These are phyloP conservation scores for Pseudogymnoascus sp. DNA, from an alignment of 2,329 filamentous ascomycete genomes.

Conservation along the genomic window DNA sequence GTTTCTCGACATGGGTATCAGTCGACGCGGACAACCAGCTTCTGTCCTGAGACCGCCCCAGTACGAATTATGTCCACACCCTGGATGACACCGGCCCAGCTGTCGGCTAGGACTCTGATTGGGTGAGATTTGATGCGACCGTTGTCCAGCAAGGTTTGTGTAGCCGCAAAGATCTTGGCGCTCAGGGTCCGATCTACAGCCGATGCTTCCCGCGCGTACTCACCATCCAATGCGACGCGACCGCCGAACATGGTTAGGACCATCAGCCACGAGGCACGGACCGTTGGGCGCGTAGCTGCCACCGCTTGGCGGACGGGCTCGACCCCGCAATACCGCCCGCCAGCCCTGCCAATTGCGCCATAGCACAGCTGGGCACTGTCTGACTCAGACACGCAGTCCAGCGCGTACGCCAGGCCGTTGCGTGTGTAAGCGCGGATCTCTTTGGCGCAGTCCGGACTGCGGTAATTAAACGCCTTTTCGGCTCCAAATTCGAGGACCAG, in stretches of 20 bases:
- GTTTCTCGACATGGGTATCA: background rate
- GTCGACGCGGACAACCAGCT: constrained; percentile 15
- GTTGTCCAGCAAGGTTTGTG: constrained; percentile 26
- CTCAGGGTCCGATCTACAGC: constrained; percentile 13
- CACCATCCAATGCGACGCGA: constrained; percentile 18
- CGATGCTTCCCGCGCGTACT: constrained; percentile 18
- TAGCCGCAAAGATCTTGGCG: constrained; percentile 7
- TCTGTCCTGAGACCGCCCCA: constrained; percentile 15
- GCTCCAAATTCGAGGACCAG: constrained; percentile 36
- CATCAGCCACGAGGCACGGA: constrained; percentile 27
- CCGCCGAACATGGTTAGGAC: constrained; percentile 25
- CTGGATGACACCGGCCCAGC: constrained; percentile 14
- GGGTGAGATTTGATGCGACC: constrained; percentile 30
- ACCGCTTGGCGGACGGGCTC: constrained; percentile 25
- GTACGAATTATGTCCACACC: constrained; percentile 14
- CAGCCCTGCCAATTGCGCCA: constrained; percentile 30
- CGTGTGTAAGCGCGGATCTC: constrained; percentile 32
- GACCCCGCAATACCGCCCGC: constrained; percentile 33
- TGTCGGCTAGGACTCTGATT: background rate
- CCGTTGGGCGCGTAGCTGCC: constrained; percentile 10
- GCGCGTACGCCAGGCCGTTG: constrained; percentile 31
- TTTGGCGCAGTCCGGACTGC: constrained; percentile 5
- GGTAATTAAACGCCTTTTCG: constrained; percentile 39
- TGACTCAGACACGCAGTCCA: constrained; percentile 37
- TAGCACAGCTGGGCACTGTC: constrained; percentile 34